Percentiles rank a stretch among this genome's conserved stretches.
Evolutionary conservation across 768 basidiomycete species (phyloP).

Genomic region (Peribolospora kevripleyi): DNA sequence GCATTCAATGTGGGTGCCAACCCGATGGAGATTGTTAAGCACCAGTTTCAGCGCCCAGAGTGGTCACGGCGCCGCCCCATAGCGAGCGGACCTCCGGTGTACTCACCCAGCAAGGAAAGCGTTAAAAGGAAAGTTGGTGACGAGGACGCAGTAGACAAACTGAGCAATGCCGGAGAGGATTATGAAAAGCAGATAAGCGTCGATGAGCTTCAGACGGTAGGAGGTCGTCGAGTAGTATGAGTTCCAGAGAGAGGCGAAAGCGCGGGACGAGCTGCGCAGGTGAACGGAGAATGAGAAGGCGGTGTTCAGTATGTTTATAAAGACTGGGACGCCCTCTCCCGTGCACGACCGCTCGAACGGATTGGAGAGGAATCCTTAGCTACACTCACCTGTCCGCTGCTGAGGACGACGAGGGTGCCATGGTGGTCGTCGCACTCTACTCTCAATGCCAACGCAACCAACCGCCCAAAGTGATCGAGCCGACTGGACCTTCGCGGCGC

Average conservation of each 20-base stretch:
- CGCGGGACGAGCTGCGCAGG: constrained; percentile 17
- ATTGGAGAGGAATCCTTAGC: no score
- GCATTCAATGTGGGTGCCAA: not conserved
- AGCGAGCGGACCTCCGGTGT: not conserved
- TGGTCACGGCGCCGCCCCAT: not conserved
- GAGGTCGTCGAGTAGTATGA: constrained; percentile 57
- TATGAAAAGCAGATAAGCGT: constrained; percentile 73
- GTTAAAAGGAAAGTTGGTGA: constrained; percentile 90
- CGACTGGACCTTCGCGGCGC: no score
- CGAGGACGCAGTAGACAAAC: constrained; percentile 70
- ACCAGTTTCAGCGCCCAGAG: not conserved
- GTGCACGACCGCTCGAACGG: no score
- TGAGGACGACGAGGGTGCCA: no score
- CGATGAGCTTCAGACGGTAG: constrained; percentile 73
- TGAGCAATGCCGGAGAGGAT: constrained; percentile 73
- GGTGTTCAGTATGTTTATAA: no score
- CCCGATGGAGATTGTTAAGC: not conserved
- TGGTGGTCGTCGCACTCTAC: no score
- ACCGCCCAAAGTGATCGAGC: no score
- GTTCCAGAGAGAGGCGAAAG: constrained; percentile 28
- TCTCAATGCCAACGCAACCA: no score
- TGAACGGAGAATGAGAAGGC: not conserved
- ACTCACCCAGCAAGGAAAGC: constrained; percentile 86
- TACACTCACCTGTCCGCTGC: no score
- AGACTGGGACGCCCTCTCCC: no score